Conservation (phyloP, 768 basidiomycete genomes). For the Chlorophyllum brunneum region DNA sequence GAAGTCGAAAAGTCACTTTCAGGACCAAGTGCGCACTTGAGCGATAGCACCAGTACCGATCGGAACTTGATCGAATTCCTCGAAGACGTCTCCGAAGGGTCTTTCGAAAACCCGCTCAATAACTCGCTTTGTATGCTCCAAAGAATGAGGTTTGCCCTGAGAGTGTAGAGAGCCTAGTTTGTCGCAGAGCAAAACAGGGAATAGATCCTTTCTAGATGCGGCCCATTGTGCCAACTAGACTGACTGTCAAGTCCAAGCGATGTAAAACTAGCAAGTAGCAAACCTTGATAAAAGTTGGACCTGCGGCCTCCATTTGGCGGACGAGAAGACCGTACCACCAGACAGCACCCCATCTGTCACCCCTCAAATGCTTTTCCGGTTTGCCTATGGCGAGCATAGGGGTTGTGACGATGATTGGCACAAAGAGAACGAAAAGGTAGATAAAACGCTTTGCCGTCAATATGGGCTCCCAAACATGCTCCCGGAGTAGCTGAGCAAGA, state of each 20-base stretch:
- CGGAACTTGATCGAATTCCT: constrained; percentile 79
- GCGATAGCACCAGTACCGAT: constrained; percentile 99
- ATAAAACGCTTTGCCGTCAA: constrained; percentile 81
- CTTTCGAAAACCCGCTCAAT: constrained; percentile 82
- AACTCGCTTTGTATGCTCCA: constrained; percentile 74
- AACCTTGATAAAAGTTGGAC: constrained; percentile 97
- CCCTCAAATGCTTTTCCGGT: constrained; percentile 49
- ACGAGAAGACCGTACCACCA: constrained; percentile 98
- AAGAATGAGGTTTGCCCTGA: constrained; percentile 74
- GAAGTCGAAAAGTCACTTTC: not conserved
- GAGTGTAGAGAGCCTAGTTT: constrained; percentile 87
- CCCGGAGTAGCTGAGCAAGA: constrained; percentile 44
- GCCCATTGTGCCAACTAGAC: constrained; percentile 95
- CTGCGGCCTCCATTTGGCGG: constrained; percentile 86
- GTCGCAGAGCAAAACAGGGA: constrained; percentile 83
- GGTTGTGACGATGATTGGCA: constrained; percentile 78
- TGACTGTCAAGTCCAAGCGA: constrained; percentile 14
- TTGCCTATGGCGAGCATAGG: constrained; percentile 80
- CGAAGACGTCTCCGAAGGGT: constrained; percentile 86
- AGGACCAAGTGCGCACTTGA: constrained; percentile 45
- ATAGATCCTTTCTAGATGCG: constrained; percentile 90
- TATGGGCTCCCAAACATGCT: constrained; percentile 78
- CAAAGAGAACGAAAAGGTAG: constrained; percentile 76
- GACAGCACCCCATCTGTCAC: constrained; percentile 88
- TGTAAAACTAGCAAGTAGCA: constrained; percentile 13